Conservation (phyloP, 2,329 filamentous ascomycete species). For the Fusarium nygamai region DNA sequence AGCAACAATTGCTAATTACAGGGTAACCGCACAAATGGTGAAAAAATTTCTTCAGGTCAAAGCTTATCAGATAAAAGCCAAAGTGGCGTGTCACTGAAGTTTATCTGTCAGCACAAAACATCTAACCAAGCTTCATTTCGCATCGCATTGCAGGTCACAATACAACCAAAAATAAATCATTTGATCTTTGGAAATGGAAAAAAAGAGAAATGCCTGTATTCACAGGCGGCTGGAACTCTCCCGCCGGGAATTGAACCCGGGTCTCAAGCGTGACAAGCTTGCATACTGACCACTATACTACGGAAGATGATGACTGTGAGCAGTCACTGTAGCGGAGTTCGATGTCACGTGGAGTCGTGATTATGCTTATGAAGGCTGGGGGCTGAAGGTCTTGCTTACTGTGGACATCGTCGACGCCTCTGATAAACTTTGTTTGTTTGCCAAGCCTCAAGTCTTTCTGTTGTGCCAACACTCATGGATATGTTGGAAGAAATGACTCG, state of each 20-base stretch:
- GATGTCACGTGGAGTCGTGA: not conserved
- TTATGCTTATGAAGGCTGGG: not conserved
- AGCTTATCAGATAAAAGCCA: not conserved
- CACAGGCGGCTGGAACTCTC: constrained; percentile 24
- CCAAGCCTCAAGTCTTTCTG: not conserved
- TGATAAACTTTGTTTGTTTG: not conserved
- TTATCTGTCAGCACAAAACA: not conserved
- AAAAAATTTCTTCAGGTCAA: not conserved
- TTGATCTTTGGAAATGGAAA: rapidly evolving
- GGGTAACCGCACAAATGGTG: not conserved
- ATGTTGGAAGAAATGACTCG: not conserved
- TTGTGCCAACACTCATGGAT: not conserved
- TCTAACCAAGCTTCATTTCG: rapidly evolving
- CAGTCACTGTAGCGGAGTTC: constrained; percentile 23
- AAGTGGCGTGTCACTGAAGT: rapidly evolving
- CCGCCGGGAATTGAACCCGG: constrained; percentile 29
- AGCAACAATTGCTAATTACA: not conserved
- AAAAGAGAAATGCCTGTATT: not conserved
- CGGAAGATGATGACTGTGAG: constrained; percentile 25
- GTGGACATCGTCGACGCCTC: not conserved
- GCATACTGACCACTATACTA: constrained; percentile 32
- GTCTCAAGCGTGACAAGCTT: constrained; percentile 29
- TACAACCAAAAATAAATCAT: rapidly evolving
- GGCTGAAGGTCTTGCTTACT: not conserved
- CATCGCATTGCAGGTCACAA: not conserved